Base-by-base conservation (phyloP, 1,284 basidiomycete genomes). In the Ustilago shanxiensis region DNA sequence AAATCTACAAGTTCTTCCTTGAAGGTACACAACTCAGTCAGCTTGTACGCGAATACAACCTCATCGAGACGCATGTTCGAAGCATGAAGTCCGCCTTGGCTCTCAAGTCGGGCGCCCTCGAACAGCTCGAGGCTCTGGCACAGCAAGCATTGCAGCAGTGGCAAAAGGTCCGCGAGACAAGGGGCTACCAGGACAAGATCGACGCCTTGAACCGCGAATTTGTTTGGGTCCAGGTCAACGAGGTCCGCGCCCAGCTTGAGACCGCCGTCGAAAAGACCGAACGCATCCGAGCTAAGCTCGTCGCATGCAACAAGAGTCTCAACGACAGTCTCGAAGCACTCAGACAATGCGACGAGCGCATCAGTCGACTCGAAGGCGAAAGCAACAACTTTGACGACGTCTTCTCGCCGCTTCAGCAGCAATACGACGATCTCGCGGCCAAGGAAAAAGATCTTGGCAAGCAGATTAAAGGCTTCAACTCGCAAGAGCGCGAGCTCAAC, bases 1-100 rank as follows among this genome's bases (percentile, higher is more conserved):
- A 95, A 86, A 95, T 98, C 86, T 99, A 99, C 11, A 83, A 69
- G 33, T 95, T 98, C 86, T 99, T 98, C 89, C 89, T 98, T 49
- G 90, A 91, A 33, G 97, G 97, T 10, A 99, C 96, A 0, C 93
- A 95, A 79, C 91, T 99, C 28, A 91, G 91, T 37, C 93, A 95
- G 82, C 91, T 99, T 24, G 91, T 90, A 6, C 91, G 93, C 29
- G 93, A 95, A 84, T 99, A 99, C 84, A 90, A 92, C 44, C 88
- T 89, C 2, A 93, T 93, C 79, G 87, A 92, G 29, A 60, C 58
- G 4, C 79, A 84, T 50, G 61, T 85, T 5, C 58, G 72, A 33
- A 73, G 72, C 58, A 85, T 84, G 72, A 70, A 70, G 44, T 66
- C 65, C 2, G 70, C 80, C 14, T 39, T 85, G 29, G 68, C 72